Conservation (phyloP, 75 land plant genomes). For the Cupressus sempervirens region DNA sequence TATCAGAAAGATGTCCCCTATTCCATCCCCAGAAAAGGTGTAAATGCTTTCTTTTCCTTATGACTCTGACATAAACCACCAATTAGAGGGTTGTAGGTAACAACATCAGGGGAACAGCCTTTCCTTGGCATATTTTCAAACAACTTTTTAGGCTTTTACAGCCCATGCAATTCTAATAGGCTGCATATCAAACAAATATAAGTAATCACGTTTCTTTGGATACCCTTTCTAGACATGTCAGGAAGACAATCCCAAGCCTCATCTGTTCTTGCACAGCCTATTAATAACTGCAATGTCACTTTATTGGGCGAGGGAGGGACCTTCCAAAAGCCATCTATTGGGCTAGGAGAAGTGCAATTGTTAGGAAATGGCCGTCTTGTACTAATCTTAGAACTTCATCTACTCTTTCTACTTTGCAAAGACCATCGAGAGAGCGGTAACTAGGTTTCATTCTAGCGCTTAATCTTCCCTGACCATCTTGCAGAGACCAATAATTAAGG, state of each 20-base stretch:
- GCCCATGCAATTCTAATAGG: background rate
- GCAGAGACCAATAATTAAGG: too few relatives aligned
- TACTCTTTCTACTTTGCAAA: too few relatives aligned
- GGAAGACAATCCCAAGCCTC: conserved; percentile 25
- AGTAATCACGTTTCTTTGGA: background rate
- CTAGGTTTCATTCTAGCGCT: too few relatives aligned
- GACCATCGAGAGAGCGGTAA: too few relatives aligned
- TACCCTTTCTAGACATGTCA: background rate
- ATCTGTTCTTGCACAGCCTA: conserved; percentile 34
- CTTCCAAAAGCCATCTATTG: too few relatives aligned
- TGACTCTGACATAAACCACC: conserved; percentile 37
- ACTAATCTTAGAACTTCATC: too few relatives aligned
- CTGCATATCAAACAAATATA: background rate
- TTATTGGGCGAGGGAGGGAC: conserved; percentile 12
- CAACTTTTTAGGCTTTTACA: conserved; percentile 26
- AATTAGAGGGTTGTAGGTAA: conserved; percentile 43
- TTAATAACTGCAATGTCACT: conserved; percentile 12
- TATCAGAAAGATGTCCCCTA: conserved; percentile 26
- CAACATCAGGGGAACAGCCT: conserved; percentile 37
- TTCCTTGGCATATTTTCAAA: conserved; percentile 43
- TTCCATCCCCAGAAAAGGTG: conserved; percentile 29
- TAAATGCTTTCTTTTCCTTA: conserved; percentile 38
- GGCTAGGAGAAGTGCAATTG: too few relatives aligned
- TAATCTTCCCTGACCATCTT: too few relatives aligned
- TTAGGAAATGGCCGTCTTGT: too few relatives aligned